Conservation (phyloP, 345 rosid species). For the Draba incana region DNA sequence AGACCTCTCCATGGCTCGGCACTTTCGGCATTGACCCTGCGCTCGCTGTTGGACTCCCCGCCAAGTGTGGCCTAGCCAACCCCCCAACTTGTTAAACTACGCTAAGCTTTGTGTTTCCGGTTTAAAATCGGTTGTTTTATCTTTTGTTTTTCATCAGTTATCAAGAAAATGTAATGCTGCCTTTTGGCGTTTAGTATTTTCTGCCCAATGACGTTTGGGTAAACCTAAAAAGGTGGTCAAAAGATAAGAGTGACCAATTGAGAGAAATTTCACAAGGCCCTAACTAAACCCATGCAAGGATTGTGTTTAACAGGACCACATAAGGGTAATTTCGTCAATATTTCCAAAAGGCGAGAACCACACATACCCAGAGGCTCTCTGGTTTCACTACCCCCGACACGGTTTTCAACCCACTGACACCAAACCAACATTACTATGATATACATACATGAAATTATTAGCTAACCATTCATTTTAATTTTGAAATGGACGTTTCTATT, state of each 20-base stretch:
- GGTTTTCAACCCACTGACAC: not conserved
- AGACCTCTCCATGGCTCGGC: slow-evolving; percentile 52
- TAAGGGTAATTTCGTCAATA: not conserved
- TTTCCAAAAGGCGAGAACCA: not conserved
- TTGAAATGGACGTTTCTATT: too few relatives aligned
- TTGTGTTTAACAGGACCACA: not conserved
- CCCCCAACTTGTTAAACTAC: slow-evolving; percentile 22
- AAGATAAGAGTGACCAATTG: not conserved
- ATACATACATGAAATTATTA: too few relatives aligned
- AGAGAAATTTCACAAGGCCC: slow-evolving; percentile 8
- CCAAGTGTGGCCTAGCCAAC: slow-evolving; percentile 17
- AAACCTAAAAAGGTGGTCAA: not conserved
- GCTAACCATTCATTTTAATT: too few relatives aligned
- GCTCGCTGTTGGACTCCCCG: slow-evolving; percentile 62
- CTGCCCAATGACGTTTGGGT: not conserved
- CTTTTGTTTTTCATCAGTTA: not conserved
- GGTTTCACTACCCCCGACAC: slow-evolving; percentile 27
- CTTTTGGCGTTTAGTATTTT: not conserved
- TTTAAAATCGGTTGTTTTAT: not conserved
- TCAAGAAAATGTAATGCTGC: not conserved
- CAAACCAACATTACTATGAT: not conserved
- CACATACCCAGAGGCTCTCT: slow-evolving; percentile 1
- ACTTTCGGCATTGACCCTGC: slow-evolving; percentile 67
- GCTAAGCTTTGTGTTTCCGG: slow-evolving; percentile 2
- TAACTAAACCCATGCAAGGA: slow-evolving; percentile 10